These are phyloP conservation scores for Umbelopsis sp. DNA, from an alignment of 192 early-diverging fungal species.

Conservation along the genomic window DNA sequence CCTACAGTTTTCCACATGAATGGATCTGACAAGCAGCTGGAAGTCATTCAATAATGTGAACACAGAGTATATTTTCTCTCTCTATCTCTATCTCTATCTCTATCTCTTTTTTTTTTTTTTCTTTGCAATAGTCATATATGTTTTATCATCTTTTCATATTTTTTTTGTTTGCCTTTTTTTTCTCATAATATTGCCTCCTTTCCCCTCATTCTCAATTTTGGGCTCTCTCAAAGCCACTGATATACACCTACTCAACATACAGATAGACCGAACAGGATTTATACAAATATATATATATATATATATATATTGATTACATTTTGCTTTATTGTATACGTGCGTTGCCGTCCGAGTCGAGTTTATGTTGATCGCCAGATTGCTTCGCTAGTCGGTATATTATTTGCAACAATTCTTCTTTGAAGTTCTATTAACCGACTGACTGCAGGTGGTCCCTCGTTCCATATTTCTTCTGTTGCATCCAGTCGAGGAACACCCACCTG, in stretches of 20 bases:
- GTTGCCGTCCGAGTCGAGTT: background rate
- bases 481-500: conserved; percentile 42
- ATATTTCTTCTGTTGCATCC: conserved; percentile 16
- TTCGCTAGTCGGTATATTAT: background rate
- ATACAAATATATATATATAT: background rate
- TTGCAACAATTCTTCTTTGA: background rate
- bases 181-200: too few species aligned
- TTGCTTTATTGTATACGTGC: background rate
- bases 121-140: too few species aligned
- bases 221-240: too few species aligned
- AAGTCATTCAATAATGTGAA: background rate
- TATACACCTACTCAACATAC: too few species aligned
- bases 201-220: too few species aligned
- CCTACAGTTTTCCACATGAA: conserved; percentile 13
- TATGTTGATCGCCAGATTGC: background rate
- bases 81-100: background rate
- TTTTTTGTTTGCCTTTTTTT: too few species aligned
- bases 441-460: conserved; percentile 26
- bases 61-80: background rate
- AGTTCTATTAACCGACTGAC: background rate
- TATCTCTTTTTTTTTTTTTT: background rate
- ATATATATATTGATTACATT: background rate
- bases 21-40: conserved; percentile 4
- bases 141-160: too few species aligned
- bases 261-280: too few species aligned